phyloP scores from a whole-genome alignment of 2,329 filamentous ascomycete genomes.

The Alternaria viburni region DNA sequence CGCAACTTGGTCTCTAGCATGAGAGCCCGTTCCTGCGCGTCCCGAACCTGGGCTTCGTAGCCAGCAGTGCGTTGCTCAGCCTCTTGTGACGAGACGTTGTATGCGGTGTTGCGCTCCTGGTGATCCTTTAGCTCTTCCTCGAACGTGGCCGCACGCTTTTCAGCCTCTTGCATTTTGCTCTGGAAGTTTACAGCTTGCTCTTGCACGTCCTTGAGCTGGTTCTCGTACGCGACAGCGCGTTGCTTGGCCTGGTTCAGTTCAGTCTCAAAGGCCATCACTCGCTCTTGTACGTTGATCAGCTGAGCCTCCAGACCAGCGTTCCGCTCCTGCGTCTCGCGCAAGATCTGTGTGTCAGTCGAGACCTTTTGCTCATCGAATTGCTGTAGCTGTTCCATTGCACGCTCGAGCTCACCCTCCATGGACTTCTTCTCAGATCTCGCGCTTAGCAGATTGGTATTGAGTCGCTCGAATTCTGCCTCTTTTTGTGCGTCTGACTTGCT shows the following conservation, averaged over 20 bases:
- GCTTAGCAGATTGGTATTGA: constrained; percentile 51
- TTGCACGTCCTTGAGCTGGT: constrained; percentile 42
- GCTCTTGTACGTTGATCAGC: constrained; percentile 44
- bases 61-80: constrained; percentile 29
- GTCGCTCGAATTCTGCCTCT: constrained; percentile 47
- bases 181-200: constrained; percentile 39
- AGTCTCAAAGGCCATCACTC: constrained; percentile 36
- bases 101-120: constrained; percentile 32
- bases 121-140: constrained; percentile 40
- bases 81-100: constrained; percentile 28
- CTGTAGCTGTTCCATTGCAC: constrained; percentile 40
- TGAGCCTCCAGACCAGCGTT: constrained; percentile 42
- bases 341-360: constrained; percentile 24
- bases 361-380: constrained; percentile 39
- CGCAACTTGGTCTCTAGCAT: constrained; percentile 42
- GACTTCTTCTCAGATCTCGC: constrained; percentile 43
- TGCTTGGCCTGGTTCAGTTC: constrained; percentile 36
- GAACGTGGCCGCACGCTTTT: constrained; percentile 35
- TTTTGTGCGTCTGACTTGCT: constrained; percentile 74
- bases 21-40: constrained; percentile 42
- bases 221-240: constrained; percentile 40
- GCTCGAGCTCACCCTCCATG: constrained; percentile 46
- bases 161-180: constrained; percentile 32
- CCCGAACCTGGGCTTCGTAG: constrained; percentile 42
- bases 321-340: constrained; percentile 40